Evolutionary conservation across 768 basidiomycete species (phyloP).

Genomic region (Antrodiella citrinella): DNA sequence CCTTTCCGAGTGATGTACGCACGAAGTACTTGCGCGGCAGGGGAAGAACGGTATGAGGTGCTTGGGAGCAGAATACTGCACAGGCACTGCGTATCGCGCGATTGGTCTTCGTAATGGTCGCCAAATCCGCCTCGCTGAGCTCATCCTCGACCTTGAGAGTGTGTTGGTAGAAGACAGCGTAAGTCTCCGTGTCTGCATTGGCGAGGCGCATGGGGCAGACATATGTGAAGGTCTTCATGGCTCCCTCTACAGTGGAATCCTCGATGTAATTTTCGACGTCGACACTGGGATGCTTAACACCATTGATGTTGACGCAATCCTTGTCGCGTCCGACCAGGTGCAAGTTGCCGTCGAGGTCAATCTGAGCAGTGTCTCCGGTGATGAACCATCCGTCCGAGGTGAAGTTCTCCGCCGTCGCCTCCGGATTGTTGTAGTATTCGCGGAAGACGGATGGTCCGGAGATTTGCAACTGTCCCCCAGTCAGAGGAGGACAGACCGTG

Average conservation of each 20-base stretch:
- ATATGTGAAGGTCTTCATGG: conserved; percentile 27
- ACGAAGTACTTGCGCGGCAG: conserved; percentile 29
- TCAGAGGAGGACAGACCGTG: conserved; percentile 12
- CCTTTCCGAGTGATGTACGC: conserved; percentile 36
- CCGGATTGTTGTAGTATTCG: not conserved
- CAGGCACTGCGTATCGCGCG: conserved; percentile 19
- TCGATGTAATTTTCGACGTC: conserved; percentile 23
- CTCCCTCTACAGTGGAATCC: conserved; percentile 24
- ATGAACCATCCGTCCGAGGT: conserved; percentile 46
- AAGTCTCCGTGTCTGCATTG: conserved; percentile 34
- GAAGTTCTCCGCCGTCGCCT: conserved; percentile 24
- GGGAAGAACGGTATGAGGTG: conserved; percentile 31
- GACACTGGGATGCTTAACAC: conserved; percentile 30
- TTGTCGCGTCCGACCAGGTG: conserved; percentile 33
- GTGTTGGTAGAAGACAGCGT: conserved; percentile 33
- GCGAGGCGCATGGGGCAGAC: conserved; percentile 31
- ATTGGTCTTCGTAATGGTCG: conserved; percentile 16
- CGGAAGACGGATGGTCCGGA: conserved; percentile 1
- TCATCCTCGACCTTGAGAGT: conserved; percentile 15
- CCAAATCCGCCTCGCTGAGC: conserved; percentile 12
- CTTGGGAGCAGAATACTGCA: conserved; percentile 25
- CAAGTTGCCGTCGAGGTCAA: conserved; percentile 27
- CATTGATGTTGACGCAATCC: conserved; percentile 30
- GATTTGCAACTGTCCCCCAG: conserved; percentile 2
- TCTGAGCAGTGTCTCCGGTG: conserved; percentile 47